Percentiles rank a stretch among this genome's conserved stretches.
Evolutionary conservation across 2,329 filamentous ascomycete species (phyloP).

Genomic region (Lachnellula suecica): DNA sequence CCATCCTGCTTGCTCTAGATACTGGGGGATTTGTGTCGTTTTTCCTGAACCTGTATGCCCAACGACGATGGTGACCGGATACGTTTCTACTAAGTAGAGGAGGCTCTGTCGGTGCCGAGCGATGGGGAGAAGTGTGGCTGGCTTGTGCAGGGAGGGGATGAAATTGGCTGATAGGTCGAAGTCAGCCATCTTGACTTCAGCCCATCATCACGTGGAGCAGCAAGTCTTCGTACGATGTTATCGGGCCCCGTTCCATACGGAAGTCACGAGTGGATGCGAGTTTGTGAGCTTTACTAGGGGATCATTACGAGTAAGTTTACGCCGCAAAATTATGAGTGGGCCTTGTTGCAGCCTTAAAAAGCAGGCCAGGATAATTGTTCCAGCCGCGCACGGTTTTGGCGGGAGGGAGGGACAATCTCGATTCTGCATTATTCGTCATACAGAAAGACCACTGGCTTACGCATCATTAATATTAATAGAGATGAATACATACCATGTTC

Average conservation of each 20-base stretch:
- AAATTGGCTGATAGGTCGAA: conserved; percentile 57
- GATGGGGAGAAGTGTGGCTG: conserved; percentile 80
- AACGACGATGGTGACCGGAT: conserved; percentile 82
- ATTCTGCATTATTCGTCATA: no score
- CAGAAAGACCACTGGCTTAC: no score
- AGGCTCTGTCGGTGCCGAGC: conserved; percentile 76
- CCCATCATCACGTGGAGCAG: conserved; percentile 13
- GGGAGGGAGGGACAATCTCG: no score
- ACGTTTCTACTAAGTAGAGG: conserved; percentile 82
- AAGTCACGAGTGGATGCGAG: not conserved
- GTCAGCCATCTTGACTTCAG: conserved; percentile 39
- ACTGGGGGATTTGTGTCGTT: conserved; percentile 94
- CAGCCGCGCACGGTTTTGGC: no score
- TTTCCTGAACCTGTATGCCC: conserved; percentile 95
- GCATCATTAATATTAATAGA: no score
- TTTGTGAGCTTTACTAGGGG: no score
- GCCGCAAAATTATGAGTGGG: no score
- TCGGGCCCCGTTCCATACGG: not conserved
- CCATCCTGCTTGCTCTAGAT: conserved; percentile 86
- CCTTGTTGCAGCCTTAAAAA: not conserved
- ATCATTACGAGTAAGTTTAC: no score
- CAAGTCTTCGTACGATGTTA: no score
- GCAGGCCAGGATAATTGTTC: no score
- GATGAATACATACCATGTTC: no score
- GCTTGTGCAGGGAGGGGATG: conserved; percentile 85